Evolutionary conservation across 1,284 basidiomycete genomes (phyloP), one percentile per base, ranked within the genome.

Genomic region (Heterobasidion occidentale): DNA sequence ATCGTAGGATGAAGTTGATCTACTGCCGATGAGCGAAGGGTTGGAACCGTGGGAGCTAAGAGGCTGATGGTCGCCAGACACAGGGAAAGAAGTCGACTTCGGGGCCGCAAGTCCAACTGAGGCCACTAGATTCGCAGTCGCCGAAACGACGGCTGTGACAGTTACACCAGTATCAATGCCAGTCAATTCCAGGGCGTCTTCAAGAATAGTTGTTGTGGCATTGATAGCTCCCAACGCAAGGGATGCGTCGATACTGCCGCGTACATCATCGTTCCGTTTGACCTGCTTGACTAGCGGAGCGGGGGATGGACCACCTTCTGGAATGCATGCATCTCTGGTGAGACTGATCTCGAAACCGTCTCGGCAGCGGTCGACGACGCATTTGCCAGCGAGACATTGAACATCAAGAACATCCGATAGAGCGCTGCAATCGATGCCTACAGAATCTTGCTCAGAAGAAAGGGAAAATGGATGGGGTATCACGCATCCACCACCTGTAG

Each of bases 401-500:
- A 56, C 55, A 20, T 44, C 33, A 11, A 27, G n/a, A 27, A 52
- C 55, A 34, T 36, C 14, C 11, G 42, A 42, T 5, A 56, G 50
- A 14, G 35, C 5, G 9, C 49, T n/a, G 44, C 55, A 56, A 33
- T 56, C 55, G 27, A 33, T 20, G 14, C 55, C 55, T n/a, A 4
- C n/a, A 6, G 6, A 14, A 14, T 7, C 44, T 15, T 51, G 50
- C 20, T 46, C 14, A 38, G 50, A 42, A 7, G 14, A 33, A 35
- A 20, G 34, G 6, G 36, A 17, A 50, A 56, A 56, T 36, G 55
- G 55, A 20, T 46, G 45, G 9, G 44, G 50, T 34, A 35, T 27
- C 33, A 46, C 14, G 45, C 55, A 56, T n/a, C 55, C 55, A 42
- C 55, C 55, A 27, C 55, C 55, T 56, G 19, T n/a, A n/a, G 27